Percentiles rank a stretch among this genome's conserved stretches.
Conservation (phyloP, 192 early-diverging fungal species). For the Backusella tuberculispora region DNA sequence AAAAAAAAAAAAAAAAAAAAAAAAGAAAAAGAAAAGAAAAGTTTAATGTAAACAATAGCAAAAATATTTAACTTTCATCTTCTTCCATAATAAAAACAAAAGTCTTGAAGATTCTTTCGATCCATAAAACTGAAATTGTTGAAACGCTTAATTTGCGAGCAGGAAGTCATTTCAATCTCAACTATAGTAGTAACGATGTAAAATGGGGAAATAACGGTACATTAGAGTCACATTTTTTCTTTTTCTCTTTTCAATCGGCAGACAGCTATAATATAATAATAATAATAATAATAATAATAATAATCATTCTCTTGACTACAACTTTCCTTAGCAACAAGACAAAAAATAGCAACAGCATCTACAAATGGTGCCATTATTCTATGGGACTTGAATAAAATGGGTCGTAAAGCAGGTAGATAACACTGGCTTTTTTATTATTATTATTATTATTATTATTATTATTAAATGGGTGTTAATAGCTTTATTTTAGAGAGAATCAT, state of each 20-base stretch:
- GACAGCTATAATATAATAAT: not conserved
- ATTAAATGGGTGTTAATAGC: not conserved
- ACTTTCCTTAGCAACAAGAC: constrained; percentile 50
- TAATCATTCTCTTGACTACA: not conserved
- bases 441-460: not conserved
- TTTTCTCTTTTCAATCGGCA: not conserved
- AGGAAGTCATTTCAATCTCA: constrained; percentile 55
- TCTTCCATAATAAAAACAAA: not conserved
- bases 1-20: not conserved
- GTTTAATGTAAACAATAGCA: not conserved
- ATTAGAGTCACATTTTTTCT: not conserved
- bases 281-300: not conserved
- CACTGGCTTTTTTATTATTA: not conserved
- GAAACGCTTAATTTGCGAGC: constrained; percentile 71
- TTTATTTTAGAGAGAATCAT: constrained; percentile 59
- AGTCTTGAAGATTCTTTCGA: constrained; percentile 72
- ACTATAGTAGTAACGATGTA: constrained; percentile 71
- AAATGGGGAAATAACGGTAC: constrained; percentile 75
- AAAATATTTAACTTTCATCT: not conserved
- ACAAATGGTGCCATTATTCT: constrained; percentile 73
- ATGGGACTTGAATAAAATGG: constrained; percentile 66
- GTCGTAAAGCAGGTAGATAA: constrained; percentile 47
- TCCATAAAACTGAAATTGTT: constrained; percentile 54
- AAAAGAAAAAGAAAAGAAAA: not conserved
- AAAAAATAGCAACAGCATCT: constrained; percentile 72